Evolutionary conservation across 192 early-diverging fungal species (phyloP).

Genomic region (Coemansia sp.): DNA sequence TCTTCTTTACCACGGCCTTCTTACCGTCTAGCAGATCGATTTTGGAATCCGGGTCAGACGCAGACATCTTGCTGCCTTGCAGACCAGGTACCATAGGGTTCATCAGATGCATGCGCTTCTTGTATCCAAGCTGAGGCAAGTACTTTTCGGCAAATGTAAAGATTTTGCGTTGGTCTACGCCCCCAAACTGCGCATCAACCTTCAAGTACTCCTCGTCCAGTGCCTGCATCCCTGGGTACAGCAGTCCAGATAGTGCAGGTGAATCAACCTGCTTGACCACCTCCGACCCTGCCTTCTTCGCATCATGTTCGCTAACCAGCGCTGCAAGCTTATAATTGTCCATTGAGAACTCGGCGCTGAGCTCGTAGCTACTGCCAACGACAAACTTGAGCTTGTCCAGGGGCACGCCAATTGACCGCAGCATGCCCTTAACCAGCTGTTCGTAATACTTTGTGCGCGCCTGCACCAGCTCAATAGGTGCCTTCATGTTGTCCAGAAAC

Average conservation of each 20-base stretch:
- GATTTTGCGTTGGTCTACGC: slow-evolving; percentile 99
- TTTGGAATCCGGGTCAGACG: slow-evolving; percentile 96
- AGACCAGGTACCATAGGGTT: slow-evolving; percentile 97
- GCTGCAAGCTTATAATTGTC: slow-evolving; percentile 88
- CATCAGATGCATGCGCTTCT: slow-evolving; percentile 97
- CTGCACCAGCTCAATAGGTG: slow-evolving; percentile 86
- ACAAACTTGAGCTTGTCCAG: slow-evolving; percentile 92
- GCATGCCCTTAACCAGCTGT: slow-evolving; percentile 81
- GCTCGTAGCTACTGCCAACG: slow-evolving; percentile 83
- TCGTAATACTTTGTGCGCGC: slow-evolving; percentile 93
- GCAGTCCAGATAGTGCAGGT: slow-evolving; percentile 85
- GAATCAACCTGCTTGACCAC: slow-evolving; percentile 95
- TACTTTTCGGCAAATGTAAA: slow-evolving; percentile 97
- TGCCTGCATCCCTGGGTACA: slow-evolving; percentile 97
- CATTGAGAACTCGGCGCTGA: slow-evolving; percentile 85
- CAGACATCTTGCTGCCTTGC: slow-evolving; percentile 91
- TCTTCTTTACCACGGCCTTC: slow-evolving; percentile 77
- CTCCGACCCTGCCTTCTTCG: slow-evolving; percentile 97
- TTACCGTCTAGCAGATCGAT: slow-evolving; percentile 90
- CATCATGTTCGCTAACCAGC: slow-evolving; percentile 87
- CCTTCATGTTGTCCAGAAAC: slow-evolving; percentile 98
- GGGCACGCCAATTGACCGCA: slow-evolving; percentile 88
- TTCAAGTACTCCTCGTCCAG: slow-evolving; percentile 96
- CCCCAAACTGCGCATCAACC: slow-evolving; percentile 94
- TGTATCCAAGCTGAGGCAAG: slow-evolving; percentile 89